phyloP scores from a whole-genome alignment of 495 filamentous ascomycete species.

The Penicillium daleae region DNA sequence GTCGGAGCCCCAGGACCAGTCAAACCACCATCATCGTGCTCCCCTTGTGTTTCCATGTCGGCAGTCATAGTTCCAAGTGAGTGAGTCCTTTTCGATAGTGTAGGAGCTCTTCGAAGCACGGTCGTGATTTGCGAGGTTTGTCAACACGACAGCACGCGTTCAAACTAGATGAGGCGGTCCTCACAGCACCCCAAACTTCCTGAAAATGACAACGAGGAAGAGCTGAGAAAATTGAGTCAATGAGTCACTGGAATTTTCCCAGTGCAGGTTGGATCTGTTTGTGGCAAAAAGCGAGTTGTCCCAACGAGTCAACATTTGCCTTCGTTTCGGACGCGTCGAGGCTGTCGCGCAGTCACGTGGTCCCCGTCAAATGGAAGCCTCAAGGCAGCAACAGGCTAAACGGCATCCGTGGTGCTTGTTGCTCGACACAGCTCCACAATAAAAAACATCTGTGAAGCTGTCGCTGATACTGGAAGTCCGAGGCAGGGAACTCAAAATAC shows the following conservation, averaged over 20 bases:
- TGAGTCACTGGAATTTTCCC: slow-evolving; percentile 10
- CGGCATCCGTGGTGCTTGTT: background rate
- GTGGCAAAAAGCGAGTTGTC: slow-evolving; percentile 30
- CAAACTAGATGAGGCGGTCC: too few relatives aligned
- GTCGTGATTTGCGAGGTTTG: background rate
- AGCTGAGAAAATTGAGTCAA: background rate
- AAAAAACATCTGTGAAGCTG: background rate
- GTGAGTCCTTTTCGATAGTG: background rate
- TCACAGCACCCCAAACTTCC: background rate
- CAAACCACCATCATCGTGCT: slow-evolving; percentile 63
- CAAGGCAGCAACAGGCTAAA: background rate
- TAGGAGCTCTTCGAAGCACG: background rate
- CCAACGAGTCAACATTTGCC: slow-evolving; percentile 21
- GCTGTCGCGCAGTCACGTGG: slow-evolving; percentile 50
- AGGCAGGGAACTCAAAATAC: too few relatives aligned
- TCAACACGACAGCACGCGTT: slow-evolving; percentile 19
- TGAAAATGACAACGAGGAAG: background rate
- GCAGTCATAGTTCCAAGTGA: slow-evolving; percentile 52
- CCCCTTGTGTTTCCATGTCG: slow-evolving; percentile 61
- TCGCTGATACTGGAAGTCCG: background rate
- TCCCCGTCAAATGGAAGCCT: background rate
- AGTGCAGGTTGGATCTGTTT: slow-evolving; percentile 12
- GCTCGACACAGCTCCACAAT: background rate
- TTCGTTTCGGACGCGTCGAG: slow-evolving; percentile 40
- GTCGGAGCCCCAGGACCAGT: slow-evolving; percentile 92